Evolutionary conservation across 2,329 filamentous ascomycete species (phyloP).

Genomic region (Penicillium brevicompactum): DNA sequence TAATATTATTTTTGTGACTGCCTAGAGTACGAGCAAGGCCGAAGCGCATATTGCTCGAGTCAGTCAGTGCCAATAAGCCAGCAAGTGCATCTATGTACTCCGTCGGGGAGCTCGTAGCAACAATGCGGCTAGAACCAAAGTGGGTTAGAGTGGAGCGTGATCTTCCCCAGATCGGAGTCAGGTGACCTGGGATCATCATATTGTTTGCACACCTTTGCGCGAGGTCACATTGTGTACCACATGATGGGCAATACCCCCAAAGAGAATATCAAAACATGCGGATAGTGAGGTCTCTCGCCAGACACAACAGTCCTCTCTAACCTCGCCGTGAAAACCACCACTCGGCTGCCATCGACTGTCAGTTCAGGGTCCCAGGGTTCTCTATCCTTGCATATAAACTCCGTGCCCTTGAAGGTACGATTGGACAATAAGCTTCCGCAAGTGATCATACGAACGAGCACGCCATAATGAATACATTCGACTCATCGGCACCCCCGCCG

Average conservation of each 20-base stretch:
- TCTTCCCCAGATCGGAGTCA: constrained; percentile 10
- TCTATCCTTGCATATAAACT: constrained; percentile 15
- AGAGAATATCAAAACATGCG: background rate
- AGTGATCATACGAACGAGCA: constrained; percentile 25
- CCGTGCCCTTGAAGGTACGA: constrained; percentile 2
- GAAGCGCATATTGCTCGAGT: background rate
- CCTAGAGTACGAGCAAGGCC: no score
- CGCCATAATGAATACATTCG: constrained; percentile 39
- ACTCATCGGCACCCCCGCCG: constrained; percentile 27
- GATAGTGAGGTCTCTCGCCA: constrained; percentile 16
- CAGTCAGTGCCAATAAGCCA: background rate
- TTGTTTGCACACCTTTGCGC: background rate
- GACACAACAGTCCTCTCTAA: background rate
- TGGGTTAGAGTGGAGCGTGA: constrained; percentile 8
- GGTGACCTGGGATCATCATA: constrained; percentile 3
- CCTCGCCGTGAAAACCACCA: background rate
- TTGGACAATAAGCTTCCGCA: constrained; percentile 14
- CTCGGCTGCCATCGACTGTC: constrained; percentile 1
- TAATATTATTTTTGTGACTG: no score
- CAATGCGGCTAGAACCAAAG: background rate
- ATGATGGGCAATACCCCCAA: constrained; percentile 8
- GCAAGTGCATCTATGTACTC: background rate
- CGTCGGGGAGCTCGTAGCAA: background rate
- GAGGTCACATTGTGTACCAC: constrained; percentile 5
- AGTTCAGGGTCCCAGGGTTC: background rate